phyloP scores from a whole-genome alignment of 768 basidiomycete species.

The Phaffia tasmanica region DNA sequence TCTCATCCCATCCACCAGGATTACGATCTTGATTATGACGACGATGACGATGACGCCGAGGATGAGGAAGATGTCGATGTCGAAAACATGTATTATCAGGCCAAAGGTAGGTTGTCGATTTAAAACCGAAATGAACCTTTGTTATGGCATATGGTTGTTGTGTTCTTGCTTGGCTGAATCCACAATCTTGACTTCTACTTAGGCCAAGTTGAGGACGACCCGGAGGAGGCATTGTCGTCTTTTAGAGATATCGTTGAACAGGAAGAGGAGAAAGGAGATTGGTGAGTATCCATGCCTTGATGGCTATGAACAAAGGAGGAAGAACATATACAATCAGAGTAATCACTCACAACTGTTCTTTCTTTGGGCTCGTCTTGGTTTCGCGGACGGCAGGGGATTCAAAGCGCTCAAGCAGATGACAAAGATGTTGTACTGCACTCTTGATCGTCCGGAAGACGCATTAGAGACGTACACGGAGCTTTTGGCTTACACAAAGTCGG shows the following conservation, averaged over 20 bases:
- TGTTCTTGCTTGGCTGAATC: not conserved
- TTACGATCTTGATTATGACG: slow-evolving; percentile 94
- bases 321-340: not conserved
- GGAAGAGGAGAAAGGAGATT: slow-evolving; percentile 87
- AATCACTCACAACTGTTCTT: not conserved
- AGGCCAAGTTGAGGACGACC: slow-evolving; percentile 59
- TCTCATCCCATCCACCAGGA: slow-evolving; percentile 46
- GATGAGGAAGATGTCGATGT: slow-evolving; percentile 70
- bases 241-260: slow-evolving; percentile 79
- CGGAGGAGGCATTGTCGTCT: slow-evolving; percentile 80
- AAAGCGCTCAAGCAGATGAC: slow-evolving; percentile 97
- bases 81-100: slow-evolving; percentile 97
- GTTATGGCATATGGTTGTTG: too few relatives aligned
- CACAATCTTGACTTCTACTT: not conserved
- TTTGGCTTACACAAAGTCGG: slow-evolving; percentile 86
- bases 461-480: slow-evolving; percentile 73
- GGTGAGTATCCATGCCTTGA: slow-evolving; percentile 46
- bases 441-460: slow-evolving; percentile 72
- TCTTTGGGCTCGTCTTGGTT: not conserved
- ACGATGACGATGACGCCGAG: slow-evolving; percentile 56
- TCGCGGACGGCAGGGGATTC: slow-evolving; percentile 63
- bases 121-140: too few relatives aligned
- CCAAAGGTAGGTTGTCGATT: slow-evolving; percentile 59
- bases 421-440: slow-evolving; percentile 72
- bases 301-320: not conserved